Evolutionary conservation across 2,329 filamentous ascomycete species (phyloP), one percentile per base, ranked within the genome.

Genomic region (Blastomyces gilchristii): DNA sequence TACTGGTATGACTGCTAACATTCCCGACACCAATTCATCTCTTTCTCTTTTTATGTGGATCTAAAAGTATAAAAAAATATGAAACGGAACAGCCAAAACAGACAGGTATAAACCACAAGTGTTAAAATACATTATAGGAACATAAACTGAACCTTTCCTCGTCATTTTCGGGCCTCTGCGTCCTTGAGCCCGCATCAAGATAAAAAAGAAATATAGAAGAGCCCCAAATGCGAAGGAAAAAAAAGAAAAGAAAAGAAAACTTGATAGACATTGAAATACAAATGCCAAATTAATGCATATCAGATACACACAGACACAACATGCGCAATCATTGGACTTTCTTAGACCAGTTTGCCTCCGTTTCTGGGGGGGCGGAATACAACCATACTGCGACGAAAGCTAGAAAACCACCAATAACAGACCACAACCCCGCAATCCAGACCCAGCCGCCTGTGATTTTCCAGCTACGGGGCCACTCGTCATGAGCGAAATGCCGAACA

Each of bases 401-500:
- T 66, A 97, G 68, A 83, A 92, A 99, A 8, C 91, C 94, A 12
- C 80, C 81, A 62, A 96, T 84, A 1, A 95, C 96, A 59, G 87
- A 87, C 73, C 84, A 89, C 65, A 97, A 89, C 64, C 94, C 93
- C 0, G 87, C 83, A 72, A 99, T 90, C 90, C 93, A 97, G 12
- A 93, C 91, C 90, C 91, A 97, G 2, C 91, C 93, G 52, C 87
- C 92, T 65, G 84, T 90, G 74, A 99, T 99, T 73, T 83, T 85
- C 80, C 86, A 97, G 76, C 90, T 95, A 70, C 94, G 85, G 41
- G 91, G 90, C 85, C 89, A 99, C 81, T 99, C 94, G 75, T 99
- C 87, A 81, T 99, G 94, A 8, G 94, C 94, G 78, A 96, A 94
- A 80, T 99, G 94, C 57, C 94, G 85, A 41, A 99, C 91, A 0